phyloP scores from a whole-genome alignment of 768 basidiomycete genomes.

The Candolleomyces efflorescens region DNA sequence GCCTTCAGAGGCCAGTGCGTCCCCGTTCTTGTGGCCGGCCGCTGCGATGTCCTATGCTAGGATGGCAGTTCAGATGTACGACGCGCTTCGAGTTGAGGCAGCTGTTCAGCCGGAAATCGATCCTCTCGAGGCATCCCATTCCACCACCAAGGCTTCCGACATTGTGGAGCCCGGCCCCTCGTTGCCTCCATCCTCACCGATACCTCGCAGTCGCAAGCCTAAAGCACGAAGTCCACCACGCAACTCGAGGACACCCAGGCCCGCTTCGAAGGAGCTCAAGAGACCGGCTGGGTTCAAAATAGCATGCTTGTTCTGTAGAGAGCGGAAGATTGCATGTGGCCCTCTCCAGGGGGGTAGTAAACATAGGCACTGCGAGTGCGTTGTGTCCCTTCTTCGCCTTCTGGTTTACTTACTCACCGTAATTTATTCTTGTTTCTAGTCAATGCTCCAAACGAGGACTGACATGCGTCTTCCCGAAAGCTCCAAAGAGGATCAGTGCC shows the following conservation, averaged over 20 bases:
- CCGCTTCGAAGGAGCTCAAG: neutral
- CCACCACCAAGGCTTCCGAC: no score
- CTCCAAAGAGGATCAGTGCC: neutral
- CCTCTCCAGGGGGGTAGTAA: neutral
- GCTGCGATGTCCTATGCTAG: no score
- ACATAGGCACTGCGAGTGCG: neutral
- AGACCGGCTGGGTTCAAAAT: neutral
- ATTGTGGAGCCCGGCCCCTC: no score
- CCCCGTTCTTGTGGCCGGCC: no score
- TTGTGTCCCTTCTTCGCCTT: neutral
- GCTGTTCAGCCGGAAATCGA: no score
- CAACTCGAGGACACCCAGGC: neutral
- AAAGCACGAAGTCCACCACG: no score
- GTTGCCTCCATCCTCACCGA: no score
- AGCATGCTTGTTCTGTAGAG: slow-evolving; percentile 11
- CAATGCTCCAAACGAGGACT: neutral
- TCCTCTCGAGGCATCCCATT: no score
- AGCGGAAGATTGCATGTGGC: slow-evolving; percentile 13
- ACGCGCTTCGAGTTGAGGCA: no score
- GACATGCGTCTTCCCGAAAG: neutral
- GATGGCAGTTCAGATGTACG: no score
- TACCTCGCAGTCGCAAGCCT: no score
- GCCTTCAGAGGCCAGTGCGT: no score
- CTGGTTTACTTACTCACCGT: neutral
- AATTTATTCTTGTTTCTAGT: neutral